Evolutionary conservation across 2,329 filamentous ascomycete species (phyloP).

Genomic region (Scedosporium apiospermum): DNA sequence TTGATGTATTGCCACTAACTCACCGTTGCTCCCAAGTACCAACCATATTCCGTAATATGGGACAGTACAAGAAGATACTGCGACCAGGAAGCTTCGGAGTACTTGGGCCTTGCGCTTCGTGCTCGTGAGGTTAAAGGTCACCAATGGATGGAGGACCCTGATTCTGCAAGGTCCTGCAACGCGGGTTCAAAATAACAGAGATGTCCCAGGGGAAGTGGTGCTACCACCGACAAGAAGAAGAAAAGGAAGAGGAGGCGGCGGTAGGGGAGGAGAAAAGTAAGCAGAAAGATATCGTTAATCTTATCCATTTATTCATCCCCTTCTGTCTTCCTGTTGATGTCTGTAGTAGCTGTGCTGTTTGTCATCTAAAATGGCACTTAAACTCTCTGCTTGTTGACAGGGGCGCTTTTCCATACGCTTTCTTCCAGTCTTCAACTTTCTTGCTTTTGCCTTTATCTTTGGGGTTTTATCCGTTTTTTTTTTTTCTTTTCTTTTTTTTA

Average conservation of each 20-base stretch:
- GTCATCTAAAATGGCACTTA: too few relatives aligned
- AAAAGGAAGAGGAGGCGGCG: neutral
- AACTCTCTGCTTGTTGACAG: too few relatives aligned
- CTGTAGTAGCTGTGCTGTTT: too few relatives aligned
- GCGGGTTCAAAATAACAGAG: too few relatives aligned
- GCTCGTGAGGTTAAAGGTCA: neutral
- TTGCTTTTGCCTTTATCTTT: neutral
- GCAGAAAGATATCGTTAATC: neutral
- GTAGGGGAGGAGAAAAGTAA: neutral
- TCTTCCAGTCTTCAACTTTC: neutral
- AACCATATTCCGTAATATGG: neutral
- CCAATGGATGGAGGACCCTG: too few relatives aligned
- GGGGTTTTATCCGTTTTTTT: neutral
- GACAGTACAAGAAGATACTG: neutral
- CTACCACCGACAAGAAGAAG: neutral
- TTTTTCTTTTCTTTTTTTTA: neutral
- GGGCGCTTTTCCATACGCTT: too few relatives aligned
- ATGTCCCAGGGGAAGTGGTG: too few relatives aligned
- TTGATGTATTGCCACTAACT: neutral
- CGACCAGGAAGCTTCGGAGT: neutral
- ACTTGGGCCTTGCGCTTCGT: neutral
- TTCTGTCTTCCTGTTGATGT: too few relatives aligned
- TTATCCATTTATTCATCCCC: neutral
- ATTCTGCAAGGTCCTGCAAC: neutral
- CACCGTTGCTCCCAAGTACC: neutral